These are phyloP conservation scores for Daldinia childiae DNA, from an alignment of 495 filamentous ascomycete species.

Conservation along the genomic window DNA sequence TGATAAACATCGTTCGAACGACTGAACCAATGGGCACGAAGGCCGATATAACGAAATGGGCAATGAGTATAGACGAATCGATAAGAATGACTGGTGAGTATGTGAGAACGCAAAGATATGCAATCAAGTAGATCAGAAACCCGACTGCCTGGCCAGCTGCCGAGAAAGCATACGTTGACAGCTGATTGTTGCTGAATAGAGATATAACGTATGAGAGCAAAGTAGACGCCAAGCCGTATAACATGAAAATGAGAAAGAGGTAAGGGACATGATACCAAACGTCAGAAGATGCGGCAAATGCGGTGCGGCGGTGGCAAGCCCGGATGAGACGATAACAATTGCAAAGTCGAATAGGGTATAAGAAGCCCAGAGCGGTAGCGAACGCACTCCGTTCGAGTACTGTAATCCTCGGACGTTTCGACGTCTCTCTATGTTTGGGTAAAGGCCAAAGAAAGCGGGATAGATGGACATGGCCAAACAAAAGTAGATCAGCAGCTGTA, in stretches of 20 bases:
- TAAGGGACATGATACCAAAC: slow-evolving; percentile 74
- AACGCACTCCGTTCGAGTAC: slow-evolving; percentile 84
- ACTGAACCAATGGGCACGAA: slow-evolving; percentile 77
- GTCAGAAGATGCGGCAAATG: slow-evolving; percentile 67
- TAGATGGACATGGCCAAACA: slow-evolving; percentile 77
- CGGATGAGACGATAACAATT: slow-evolving; percentile 67
- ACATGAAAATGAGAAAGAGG: slow-evolving; percentile 73
- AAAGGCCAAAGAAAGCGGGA: slow-evolving; percentile 86
- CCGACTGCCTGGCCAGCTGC: slow-evolving; percentile 76
- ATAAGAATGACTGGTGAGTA: slow-evolving; percentile 70
- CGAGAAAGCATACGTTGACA: slow-evolving; percentile 77
- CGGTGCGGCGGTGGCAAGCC: slow-evolving; percentile 66
- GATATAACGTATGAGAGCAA: slow-evolving; percentile 76
- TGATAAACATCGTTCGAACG: slow-evolving; percentile 72
- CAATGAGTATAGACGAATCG: slow-evolving; percentile 65
- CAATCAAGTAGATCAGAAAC: slow-evolving; percentile 82
- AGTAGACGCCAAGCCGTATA: slow-evolving; percentile 74
- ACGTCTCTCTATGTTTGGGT: slow-evolving; percentile 81
- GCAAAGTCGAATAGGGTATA: slow-evolving; percentile 82
- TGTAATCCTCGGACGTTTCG: slow-evolving; percentile 81
- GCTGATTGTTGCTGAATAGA: slow-evolving; percentile 70
- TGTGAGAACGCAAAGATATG: slow-evolving; percentile 72
- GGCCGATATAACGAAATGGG: slow-evolving; percentile 73
- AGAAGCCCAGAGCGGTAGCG: slow-evolving; percentile 78
- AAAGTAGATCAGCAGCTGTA: slow-evolving; percentile 83